Percentiles rank a stretch among this genome's conserved stretches.
Evolutionary conservation across 192 early-diverging fungal species (phyloP).

Genomic region (Linnemannia exigua): DNA sequence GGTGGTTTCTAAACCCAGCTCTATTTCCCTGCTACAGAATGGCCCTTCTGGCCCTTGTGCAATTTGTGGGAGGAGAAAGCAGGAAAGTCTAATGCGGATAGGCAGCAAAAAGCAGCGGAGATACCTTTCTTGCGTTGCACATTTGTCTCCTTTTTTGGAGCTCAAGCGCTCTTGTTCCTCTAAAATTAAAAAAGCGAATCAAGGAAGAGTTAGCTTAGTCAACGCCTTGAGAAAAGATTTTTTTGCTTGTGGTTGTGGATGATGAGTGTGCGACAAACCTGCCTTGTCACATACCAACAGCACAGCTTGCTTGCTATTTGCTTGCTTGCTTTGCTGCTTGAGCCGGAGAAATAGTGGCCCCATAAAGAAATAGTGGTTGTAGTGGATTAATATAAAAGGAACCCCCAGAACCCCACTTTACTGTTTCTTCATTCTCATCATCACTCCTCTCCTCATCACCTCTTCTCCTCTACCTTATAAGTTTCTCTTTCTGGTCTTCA

Average conservation of each 20-base stretch:
- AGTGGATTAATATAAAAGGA: not conserved
- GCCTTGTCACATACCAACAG: not conserved
- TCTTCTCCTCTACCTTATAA: not conserved
- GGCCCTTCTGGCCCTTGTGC: not conserved
- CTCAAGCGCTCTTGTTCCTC: not conserved
- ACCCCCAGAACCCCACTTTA: not conserved
- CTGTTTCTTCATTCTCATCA: not conserved
- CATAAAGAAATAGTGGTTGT: not conserved
- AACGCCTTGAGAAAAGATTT: not conserved
- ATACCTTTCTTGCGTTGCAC: not conserved
- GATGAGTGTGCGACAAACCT: not conserved
- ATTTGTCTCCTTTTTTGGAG: slow-evolving; percentile 7
- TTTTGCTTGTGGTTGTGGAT: not conserved
- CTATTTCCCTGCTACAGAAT: not conserved
- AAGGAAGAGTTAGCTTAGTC: not conserved
- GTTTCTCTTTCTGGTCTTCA: too few relatives aligned
- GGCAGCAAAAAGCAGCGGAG: not conserved
- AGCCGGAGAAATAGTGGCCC: slow-evolving; percentile 2
- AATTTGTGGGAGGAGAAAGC: not conserved
- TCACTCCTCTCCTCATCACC: not conserved
- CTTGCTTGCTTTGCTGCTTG: too few relatives aligned
- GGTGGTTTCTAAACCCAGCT: not conserved
- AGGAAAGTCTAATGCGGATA: not conserved
- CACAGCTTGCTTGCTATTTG: too few relatives aligned
- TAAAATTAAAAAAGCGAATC: not conserved